Percentiles rank a stretch among this genome's conserved stretches.
phyloP scores from a whole-genome alignment of 305 asterid genomes.

The Fraxinus floribunda region DNA sequence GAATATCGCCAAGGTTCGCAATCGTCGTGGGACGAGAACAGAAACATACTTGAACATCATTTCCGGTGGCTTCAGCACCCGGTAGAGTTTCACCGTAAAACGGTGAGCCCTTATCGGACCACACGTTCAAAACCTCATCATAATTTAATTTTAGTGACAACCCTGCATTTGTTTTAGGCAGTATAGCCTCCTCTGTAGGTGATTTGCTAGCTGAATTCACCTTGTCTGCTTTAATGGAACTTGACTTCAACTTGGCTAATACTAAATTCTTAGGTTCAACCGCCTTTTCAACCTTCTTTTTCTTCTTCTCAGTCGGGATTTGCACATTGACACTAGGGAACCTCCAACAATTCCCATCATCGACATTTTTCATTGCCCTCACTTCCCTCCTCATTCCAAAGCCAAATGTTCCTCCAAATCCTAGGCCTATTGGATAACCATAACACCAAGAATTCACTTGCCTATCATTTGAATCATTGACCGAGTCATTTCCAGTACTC shows the following conservation, averaged over 20 bases:
- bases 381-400: slow-evolving; percentile 49
- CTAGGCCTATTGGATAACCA: slow-evolving; percentile 82
- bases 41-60: slow-evolving; percentile 64
- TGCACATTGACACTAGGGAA: slow-evolving; percentile 55
- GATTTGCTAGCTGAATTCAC: slow-evolving; percentile 15
- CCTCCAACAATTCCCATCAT: slow-evolving; percentile 68
- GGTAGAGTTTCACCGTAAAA: slow-evolving; percentile 54
- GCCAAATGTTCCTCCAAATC: slow-evolving; percentile 39
- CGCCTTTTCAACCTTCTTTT: slow-evolving; percentile 54
- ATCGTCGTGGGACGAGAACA: neutral
- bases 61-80: slow-evolving; percentile 47
- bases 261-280: slow-evolving; percentile 29
- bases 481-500: slow-evolving; percentile 21
- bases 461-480: slow-evolving; percentile 14
- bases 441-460: slow-evolving; percentile 39
- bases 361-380: slow-evolving; percentile 52
- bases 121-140: slow-evolving; percentile 50
- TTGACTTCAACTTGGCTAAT: neutral
- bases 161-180: slow-evolving; percentile 28
- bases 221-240: neutral
- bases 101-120: slow-evolving; percentile 72
- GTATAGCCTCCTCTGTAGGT: slow-evolving; percentile 23
- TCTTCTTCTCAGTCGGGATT: slow-evolving; percentile 38
- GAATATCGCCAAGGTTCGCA: neutral
- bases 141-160: slow-evolving; percentile 60